Percentiles rank a stretch among this genome's conserved stretches.
phyloP scores from a whole-genome alignment of 2,329 filamentous ascomycete genomes.

The Paracoccidioides brasiliensis region DNA sequence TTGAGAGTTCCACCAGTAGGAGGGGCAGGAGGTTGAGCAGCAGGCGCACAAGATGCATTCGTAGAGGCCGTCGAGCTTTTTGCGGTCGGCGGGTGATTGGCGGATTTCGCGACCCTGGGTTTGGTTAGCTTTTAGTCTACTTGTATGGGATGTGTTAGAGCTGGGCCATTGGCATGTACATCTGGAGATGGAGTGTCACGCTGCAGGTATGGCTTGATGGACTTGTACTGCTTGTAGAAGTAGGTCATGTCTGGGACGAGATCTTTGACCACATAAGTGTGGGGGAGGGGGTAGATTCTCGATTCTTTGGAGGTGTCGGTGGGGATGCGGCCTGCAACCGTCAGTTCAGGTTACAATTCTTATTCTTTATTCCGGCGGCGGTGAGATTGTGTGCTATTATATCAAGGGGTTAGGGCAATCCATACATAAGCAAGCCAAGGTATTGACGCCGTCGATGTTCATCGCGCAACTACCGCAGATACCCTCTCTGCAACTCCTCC shows the following conservation, averaged over 20 bases:
- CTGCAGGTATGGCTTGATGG: slow-evolving; percentile 97
- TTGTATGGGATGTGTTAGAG: neutral
- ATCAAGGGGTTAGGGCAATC: slow-evolving; percentile 15
- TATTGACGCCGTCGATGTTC: slow-evolving; percentile 99
- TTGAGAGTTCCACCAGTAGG: slow-evolving; percentile 99
- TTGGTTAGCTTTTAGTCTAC: neutral
- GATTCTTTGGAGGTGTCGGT: slow-evolving; percentile 65
- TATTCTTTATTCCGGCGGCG: no score
- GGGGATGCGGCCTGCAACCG: slow-evolving; percentile 68
- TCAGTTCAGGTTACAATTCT: neutral
- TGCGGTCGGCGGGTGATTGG: slow-evolving; percentile 81
- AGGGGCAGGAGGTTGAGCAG: slow-evolving; percentile 98
- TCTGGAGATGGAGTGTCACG: slow-evolving; percentile 71
- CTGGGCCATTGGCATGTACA: slow-evolving; percentile 41
- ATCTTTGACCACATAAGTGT: slow-evolving; percentile 99
- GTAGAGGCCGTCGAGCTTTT: slow-evolving; percentile 95
- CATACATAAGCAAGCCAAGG: slow-evolving; percentile 91
- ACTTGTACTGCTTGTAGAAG: slow-evolving; percentile 99
- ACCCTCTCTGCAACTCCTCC: slow-evolving; percentile 89
- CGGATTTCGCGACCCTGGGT: slow-evolving; percentile 75
- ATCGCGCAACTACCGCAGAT: slow-evolving; percentile 98
- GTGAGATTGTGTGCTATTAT: neutral
- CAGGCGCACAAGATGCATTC: slow-evolving; percentile 99
- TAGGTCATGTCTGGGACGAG: slow-evolving; percentile 93
- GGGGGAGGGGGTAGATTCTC: slow-evolving; percentile 94